phyloP scores from a whole-genome alignment of 2,329 filamentous ascomycete genomes.

The Colletotrichum camelliae region DNA sequence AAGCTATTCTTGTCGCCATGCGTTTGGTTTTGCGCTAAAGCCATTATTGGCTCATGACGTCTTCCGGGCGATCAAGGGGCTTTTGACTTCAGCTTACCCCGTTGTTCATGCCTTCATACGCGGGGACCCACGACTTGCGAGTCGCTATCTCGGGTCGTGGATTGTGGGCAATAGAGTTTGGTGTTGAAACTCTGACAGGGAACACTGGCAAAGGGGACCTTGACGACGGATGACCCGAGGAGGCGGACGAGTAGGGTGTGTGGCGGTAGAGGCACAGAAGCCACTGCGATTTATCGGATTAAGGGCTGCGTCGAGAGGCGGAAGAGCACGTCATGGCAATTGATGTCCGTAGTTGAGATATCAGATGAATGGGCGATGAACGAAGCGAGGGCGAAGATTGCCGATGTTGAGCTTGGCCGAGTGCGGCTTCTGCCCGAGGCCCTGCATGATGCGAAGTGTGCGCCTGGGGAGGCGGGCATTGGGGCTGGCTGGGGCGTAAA shows the following conservation, averaged over 20 bases:
- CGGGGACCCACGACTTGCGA: neutral
- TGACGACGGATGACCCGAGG: conserved; percentile 13
- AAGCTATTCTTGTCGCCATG: conserved; percentile 1
- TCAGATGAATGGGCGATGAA: neutral
- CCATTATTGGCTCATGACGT: conserved; percentile 4
- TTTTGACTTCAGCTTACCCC: neutral
- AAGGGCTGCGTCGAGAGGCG: neutral
- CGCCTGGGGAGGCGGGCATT: neutral
- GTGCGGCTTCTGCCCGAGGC: neutral
- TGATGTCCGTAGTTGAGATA: neutral
- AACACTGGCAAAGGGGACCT: neutral
- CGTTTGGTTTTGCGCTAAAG: neutral
- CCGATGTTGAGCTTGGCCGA: neutral
- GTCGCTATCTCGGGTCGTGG: neutral
- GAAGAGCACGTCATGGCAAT: neutral
- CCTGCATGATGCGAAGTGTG: neutral
- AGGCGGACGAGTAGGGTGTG: neutral
- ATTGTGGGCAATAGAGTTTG: conserved; percentile 9
- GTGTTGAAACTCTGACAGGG: conserved; percentile 19
- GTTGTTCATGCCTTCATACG: neutral
- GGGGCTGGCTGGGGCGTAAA: neutral
- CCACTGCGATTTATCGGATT: neutral
- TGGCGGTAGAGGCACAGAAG: neutral
- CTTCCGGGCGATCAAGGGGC: neutral
- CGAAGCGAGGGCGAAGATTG: neutral